Conservation (phyloP, 768 basidiomycete genomes). For the Sutorius australiensis region DNA sequence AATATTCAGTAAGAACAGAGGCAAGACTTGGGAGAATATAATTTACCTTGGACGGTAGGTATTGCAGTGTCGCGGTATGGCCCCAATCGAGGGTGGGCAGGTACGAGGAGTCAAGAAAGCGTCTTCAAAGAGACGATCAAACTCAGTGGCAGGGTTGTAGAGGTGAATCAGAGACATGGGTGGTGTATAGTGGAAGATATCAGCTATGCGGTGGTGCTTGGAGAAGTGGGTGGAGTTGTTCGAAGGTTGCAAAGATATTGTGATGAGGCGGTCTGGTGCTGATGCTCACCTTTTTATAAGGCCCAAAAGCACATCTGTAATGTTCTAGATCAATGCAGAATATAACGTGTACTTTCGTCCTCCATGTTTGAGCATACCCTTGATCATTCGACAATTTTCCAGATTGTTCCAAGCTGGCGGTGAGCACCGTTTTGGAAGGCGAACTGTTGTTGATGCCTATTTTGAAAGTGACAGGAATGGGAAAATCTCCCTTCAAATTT, state of each 20-base stretch:
- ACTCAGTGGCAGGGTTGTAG: too few species aligned
- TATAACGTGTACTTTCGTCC: background rate
- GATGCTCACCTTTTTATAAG: slow-evolving; percentile 5
- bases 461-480: slow-evolving; percentile 1
- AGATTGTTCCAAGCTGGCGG: background rate
- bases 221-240: too few species aligned
- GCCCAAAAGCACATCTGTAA: background rate
- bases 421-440: slow-evolving; percentile 5
- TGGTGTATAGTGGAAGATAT: too few species aligned
- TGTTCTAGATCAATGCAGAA: slow-evolving; percentile 1
- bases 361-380: background rate
- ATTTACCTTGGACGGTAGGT: too few species aligned
- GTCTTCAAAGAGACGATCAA: too few species aligned
- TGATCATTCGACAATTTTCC: slow-evolving; percentile 6
- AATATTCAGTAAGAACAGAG: too few species aligned
- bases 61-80: too few species aligned
- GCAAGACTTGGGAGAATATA: too few species aligned
- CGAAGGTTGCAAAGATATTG: background rate
- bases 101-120: too few species aligned
- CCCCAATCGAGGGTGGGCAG: too few species aligned
- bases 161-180: too few species aligned
- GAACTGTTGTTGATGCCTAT: background rate
- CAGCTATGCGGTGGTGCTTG: too few species aligned
- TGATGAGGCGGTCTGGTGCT: background rate
- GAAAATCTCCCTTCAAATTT: background rate